A percentile compares a stretch with the other conserved stretches of the same genome.
Conservation (phyloP, 2,329 filamentous ascomycete species). For the Zymoseptoria crescenta region DNA sequence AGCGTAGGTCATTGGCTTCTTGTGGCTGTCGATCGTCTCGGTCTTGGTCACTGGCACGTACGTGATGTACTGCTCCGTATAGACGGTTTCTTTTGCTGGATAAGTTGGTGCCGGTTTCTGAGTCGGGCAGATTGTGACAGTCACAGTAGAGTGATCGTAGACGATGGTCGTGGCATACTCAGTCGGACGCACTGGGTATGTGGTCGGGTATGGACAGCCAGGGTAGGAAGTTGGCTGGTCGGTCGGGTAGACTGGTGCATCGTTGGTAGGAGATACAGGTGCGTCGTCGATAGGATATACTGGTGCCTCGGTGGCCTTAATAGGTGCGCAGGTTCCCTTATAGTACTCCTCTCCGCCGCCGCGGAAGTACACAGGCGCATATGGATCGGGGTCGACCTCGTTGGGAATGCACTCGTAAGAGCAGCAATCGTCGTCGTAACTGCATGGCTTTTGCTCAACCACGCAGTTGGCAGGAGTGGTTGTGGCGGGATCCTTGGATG, state of each 20-base stretch:
- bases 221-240: background rate
- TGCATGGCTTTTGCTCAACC: no score
- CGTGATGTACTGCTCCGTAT: background rate
- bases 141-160: background rate
- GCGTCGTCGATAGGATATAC: no score
- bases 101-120: background rate
- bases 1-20: background rate
- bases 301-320: no score
- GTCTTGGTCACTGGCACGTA: background rate
- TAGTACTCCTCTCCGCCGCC: no score
- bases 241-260: background rate
- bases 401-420: no score
- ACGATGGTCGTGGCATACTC: background rate
- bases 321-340: no score
- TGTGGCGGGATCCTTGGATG: no score
- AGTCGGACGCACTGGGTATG: background rate
- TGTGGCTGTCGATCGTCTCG: background rate
- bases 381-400: no score
- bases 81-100: background rate
- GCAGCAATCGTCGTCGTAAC: no score
- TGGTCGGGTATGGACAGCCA: background rate
- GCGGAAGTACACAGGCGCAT: no score
- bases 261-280: no score
- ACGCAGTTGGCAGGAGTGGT: no score
- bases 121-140: background rate